phyloP scores from a whole-genome alignment of 2,329 filamentous ascomycete species.

The Gaeumannomyces tritici region DNA sequence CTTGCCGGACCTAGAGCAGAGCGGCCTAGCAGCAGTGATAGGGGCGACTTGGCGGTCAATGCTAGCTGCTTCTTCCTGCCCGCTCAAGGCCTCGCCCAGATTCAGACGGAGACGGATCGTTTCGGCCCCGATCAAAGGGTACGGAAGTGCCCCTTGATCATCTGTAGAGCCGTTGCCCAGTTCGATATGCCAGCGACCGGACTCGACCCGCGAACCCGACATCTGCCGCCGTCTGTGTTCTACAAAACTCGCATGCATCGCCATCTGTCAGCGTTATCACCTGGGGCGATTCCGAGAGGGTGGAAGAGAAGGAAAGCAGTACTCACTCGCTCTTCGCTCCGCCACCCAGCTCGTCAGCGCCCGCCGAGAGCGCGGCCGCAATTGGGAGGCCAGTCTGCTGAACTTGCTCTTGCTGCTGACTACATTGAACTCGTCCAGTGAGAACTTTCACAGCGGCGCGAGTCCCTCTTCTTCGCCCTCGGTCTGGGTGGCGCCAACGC shows the following conservation, averaged over 20 bases:
- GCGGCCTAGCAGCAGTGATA: neutral
- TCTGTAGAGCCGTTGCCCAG: neutral
- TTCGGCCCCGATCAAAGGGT: neutral
- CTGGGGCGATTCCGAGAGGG: neutral
- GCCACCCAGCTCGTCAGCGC: neutral
- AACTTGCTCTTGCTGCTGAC: neutral
- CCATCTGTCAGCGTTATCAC: neutral
- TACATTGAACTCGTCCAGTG: neutral
- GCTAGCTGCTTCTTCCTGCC: neutral
- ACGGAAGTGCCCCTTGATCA: neutral
- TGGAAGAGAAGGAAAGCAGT: no score
- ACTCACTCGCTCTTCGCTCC: no score
- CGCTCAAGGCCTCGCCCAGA: neutral
- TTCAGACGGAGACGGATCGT: neutral
- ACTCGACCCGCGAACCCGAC: neutral
- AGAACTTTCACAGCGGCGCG: neutral
- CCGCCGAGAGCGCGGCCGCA: neutral
- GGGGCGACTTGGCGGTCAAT: neutral
- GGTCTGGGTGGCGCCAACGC: neutral
- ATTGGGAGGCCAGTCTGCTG: neutral
- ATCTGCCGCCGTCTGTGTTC: neutral
- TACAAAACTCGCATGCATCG: neutral
- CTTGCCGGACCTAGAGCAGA: neutral
- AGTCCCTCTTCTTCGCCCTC: no score
- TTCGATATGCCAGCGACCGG: no score